Evolutionary conservation across 2,329 filamentous ascomycete species (phyloP).

Genomic region (Capronia americana): DNA sequence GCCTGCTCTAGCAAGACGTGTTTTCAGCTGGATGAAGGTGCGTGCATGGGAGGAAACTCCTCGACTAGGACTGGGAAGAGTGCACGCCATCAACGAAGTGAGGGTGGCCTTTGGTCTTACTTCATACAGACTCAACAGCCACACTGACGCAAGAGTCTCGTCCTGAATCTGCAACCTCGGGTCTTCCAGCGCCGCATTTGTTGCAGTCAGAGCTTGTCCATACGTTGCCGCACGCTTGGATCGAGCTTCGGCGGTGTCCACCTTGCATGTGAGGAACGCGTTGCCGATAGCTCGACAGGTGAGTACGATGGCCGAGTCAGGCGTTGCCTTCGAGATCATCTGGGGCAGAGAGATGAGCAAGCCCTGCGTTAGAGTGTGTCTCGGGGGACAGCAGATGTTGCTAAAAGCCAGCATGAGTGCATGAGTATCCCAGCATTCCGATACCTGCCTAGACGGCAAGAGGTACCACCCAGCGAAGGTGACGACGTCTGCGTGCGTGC

Average conservation of each 20-base stretch:
- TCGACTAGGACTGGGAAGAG: no score
- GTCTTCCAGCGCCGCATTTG: conserved; percentile 32
- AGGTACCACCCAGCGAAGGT: conserved; percentile 17
- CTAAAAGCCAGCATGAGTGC: conserved; percentile 25
- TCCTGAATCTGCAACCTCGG: conserved; percentile 21
- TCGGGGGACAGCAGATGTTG: conserved; percentile 12
- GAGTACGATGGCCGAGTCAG: conserved; percentile 25
- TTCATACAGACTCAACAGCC: conserved; percentile 37
- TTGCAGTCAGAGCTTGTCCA: conserved; percentile 28
- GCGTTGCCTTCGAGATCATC: conserved; percentile 21
- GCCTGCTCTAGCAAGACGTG: no score
- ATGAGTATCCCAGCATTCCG: conserved; percentile 26
- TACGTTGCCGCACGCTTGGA: conserved; percentile 28
- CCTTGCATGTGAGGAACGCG: conserved; percentile 26
- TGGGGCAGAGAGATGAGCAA: conserved; percentile 26
- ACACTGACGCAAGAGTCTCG: conserved; percentile 31
- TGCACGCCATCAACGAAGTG: neutral
- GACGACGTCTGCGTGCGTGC: conserved; percentile 17
- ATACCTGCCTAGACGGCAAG: conserved; percentile 11
- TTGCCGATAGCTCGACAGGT: conserved; percentile 28
- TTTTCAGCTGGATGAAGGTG: no score
- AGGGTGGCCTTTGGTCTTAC: conserved; percentile 7
- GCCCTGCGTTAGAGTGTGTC: neutral
- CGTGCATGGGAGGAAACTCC: no score
- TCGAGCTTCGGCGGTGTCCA: conserved; percentile 17